These are phyloP conservation scores for Vicia villosa DNA, from an alignment of 306 rosid species.

Conservation along the genomic window DNA sequence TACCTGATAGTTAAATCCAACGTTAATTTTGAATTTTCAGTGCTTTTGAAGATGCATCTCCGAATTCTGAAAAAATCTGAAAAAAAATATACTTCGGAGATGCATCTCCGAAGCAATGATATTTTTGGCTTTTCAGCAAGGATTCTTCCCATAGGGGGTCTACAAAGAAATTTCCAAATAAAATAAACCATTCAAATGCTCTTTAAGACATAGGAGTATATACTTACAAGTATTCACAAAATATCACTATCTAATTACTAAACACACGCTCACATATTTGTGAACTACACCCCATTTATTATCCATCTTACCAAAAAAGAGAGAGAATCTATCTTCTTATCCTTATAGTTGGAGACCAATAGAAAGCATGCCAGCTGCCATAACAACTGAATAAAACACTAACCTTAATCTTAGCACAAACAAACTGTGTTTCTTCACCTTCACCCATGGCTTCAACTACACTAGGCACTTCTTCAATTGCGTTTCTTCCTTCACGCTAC, in stretches of 20 bases:
- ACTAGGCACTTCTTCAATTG: conserved; percentile 69
- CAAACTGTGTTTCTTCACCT: not conserved
- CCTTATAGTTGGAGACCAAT: conserved; percentile 50
- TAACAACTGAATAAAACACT: not conserved
- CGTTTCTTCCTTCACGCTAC: conserved; percentile 59
- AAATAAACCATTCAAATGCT: too few relatives aligned
- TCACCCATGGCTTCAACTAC: conserved; percentile 65
- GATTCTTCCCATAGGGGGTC: too few relatives aligned
- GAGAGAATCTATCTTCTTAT: conserved; percentile 71
- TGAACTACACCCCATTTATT: not conserved
- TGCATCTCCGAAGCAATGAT: too few relatives aligned
- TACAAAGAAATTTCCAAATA: too few relatives aligned
- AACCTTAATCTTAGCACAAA: not conserved
- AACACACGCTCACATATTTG: not conserved
- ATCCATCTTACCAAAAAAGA: not conserved
- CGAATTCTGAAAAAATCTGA: too few relatives aligned
- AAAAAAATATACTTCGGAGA: too few relatives aligned
- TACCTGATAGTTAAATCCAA: too few relatives aligned
- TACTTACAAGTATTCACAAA: too few relatives aligned
- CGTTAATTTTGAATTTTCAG: too few relatives aligned
- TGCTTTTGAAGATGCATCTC: too few relatives aligned
- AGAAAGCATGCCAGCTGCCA: conserved; percentile 38
- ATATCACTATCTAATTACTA: not conserved
- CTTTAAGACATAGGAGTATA: too few relatives aligned
- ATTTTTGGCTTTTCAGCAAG: too few relatives aligned